phyloP scores from a whole-genome alignment of 768 basidiomycete species.

The Mycena indigotica region DNA sequence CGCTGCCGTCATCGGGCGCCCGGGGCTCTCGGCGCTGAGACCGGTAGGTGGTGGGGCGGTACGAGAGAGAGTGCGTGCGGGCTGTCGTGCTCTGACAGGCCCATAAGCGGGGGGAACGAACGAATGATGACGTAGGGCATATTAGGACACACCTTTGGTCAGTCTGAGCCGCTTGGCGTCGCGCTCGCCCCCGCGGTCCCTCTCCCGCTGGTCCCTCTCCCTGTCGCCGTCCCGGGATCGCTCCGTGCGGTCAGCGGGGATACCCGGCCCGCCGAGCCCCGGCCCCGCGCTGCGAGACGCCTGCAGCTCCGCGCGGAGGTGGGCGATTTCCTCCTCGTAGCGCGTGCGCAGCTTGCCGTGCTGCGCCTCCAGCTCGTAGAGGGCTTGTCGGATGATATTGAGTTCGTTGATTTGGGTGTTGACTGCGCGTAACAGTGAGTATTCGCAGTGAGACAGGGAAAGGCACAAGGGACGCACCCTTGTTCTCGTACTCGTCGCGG shows the following conservation, averaged over 20 bases:
- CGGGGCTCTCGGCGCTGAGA: neutral
- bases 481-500: too few relatives aligned
- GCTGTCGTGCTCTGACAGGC: conserved; percentile 5
- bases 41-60: too few relatives aligned
- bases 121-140: too few relatives aligned
- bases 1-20: conserved; percentile 5
- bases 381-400: conserved; percentile 82
- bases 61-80: conserved; percentile 1
- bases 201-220: conserved; percentile 39
- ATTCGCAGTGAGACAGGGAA: conserved; percentile 22
- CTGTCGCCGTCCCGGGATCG: too few relatives aligned
- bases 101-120: neutral
- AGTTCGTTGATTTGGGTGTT: conserved; percentile 86
- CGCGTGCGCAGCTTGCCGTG: conserved; percentile 84
- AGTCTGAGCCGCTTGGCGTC: conserved; percentile 66
- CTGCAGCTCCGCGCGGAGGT: conserved; percentile 71
- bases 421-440: too few relatives aligned
- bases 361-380: conserved; percentile 90
- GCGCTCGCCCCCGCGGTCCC: conserved; percentile 47
- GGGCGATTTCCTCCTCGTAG: conserved; percentile 82
- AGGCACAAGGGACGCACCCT: conserved; percentile 59
- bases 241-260: conserved; percentile 23
- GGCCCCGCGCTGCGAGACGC: conserved; percentile 38
- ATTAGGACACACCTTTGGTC: conserved; percentile 34
- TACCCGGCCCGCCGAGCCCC: conserved; percentile 12